phyloP scores from a whole-genome alignment of 768 basidiomycete species.

The Dacryopinax spathularia region DNA sequence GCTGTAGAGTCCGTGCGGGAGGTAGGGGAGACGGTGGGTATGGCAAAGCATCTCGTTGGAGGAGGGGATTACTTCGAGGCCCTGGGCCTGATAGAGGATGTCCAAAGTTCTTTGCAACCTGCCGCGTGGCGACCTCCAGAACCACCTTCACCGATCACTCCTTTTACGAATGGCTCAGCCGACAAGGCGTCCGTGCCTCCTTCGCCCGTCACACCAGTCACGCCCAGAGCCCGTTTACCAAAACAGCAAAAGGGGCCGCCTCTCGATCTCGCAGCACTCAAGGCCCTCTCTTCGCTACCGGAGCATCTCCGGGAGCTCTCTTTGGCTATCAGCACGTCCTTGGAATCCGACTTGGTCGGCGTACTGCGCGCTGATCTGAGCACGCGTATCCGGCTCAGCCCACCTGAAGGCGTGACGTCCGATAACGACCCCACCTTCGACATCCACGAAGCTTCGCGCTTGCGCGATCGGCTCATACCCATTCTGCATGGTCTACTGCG shows the following conservation, averaged over 20 bases:
- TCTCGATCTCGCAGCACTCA: constrained; percentile 51
- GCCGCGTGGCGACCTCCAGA: background rate
- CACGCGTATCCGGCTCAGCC: constrained; percentile 29
- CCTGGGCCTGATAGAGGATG: constrained; percentile 53
- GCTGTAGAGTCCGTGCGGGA: constrained; percentile 50
- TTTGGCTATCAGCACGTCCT: constrained; percentile 57
- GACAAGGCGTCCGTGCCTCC: constrained; percentile 7
- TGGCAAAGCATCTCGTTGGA: constrained; percentile 58
- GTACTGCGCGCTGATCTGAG: constrained; percentile 54
- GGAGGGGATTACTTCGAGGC: constrained; percentile 84
- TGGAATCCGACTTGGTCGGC: constrained; percentile 64
- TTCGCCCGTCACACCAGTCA: constrained; percentile 7
- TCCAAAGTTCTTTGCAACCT: constrained; percentile 44
- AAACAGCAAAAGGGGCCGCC: constrained; percentile 19
- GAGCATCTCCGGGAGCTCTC: constrained; percentile 55
- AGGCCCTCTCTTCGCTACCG: constrained; percentile 64
- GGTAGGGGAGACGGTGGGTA: constrained; percentile 62
- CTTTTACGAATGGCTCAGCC: constrained; percentile 10
- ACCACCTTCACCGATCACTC: background rate
- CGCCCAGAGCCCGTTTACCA: constrained; percentile 7
- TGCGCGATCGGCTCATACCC: constrained; percentile 55
- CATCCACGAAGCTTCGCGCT: constrained; percentile 14
- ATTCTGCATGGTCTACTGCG: constrained; percentile 63
- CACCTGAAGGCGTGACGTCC: constrained; percentile 3
- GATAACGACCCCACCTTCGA: constrained; percentile 12